Base-by-base conservation (phyloP, 2,329 filamentous ascomycete genomes). In the Gaeumannomyces tritici region DNA sequence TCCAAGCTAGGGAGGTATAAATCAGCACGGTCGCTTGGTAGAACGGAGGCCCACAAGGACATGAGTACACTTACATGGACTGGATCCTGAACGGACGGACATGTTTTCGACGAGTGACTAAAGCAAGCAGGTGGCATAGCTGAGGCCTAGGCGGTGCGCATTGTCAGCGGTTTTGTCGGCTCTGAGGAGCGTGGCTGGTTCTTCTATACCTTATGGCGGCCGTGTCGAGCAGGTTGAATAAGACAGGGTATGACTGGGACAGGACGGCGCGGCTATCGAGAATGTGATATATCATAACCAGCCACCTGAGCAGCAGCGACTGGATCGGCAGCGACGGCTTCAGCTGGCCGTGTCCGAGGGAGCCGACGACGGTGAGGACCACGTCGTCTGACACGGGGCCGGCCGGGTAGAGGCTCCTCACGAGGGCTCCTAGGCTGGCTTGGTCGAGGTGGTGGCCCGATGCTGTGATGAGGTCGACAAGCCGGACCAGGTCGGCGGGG, bases 31-130 rank as follows among this genome's bases (percentile, higher is more conserved):
- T 18, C 42, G 18, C 4, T 29, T 29, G 11, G n/a, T 5, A n/a
- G 4, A 31, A 24, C 6, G 31, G n/a, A 4, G 27, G 18, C 13
- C 18, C 26, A 7, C 15, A 15, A 54, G 31, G 9, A 24, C 18
- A 55, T 47, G 26, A 18, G 26, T 28, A 27, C 56, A 12, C 83
- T 71, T 70, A 88, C 85, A 96, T 76, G 56, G 85, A 79, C 70
- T 96, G 90, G 63, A 96, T 93, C 63, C 91, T 83, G 70, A 91
- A 93, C 2, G 90, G 90, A 66, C 88, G 87, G 57, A 96, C 91
- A 74, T 96, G 91, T 70, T 87, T 91, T 62, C 91, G 85, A 62
- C 90, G 81, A 57, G 91, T 96, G 58, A 93, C 85, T 33, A 93
- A 74, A 4, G 89, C 91, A 27, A 96, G 79, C 47, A 96, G 74